Evolutionary conservation across 805 yeast genomes (phyloP).

Genomic region (Starmera quercuum): DNA sequence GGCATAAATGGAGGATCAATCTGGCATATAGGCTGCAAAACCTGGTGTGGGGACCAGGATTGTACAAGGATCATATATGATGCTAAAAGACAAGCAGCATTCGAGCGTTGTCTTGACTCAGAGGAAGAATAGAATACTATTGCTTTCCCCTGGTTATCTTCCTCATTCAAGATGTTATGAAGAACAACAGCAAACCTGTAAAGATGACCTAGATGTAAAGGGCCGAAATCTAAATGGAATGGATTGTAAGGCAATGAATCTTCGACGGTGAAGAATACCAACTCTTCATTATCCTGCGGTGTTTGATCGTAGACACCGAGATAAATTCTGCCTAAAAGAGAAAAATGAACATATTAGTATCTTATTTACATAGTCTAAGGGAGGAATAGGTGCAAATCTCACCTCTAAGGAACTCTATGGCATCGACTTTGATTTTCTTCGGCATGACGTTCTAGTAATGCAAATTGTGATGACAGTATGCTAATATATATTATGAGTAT

Average conservation of each 20-base stretch:
- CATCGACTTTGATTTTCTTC: conserved; percentile 1
- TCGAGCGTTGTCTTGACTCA: conserved; percentile 74
- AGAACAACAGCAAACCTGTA: conserved; percentile 92
- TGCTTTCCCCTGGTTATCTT: conserved; percentile 76
- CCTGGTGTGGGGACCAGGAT: conserved; percentile 98
- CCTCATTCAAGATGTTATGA: conserved; percentile 86
- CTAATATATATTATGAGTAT: no score
- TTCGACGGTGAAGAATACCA: conserved; percentile 86
- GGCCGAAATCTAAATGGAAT: conserved; percentile 97
- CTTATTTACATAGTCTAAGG: not conserved
- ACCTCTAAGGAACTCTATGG: conserved; percentile 2
- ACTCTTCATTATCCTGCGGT: conserved; percentile 69
- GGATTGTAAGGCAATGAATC: conserved; percentile 87
- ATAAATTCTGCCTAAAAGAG: conserved; percentile 61
- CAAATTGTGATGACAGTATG: no score
- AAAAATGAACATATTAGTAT: not conserved
- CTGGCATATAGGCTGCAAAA: conserved; percentile 88
- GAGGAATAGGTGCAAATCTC: not conserved
- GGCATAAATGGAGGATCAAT: conserved; percentile 90
- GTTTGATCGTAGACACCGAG: conserved; percentile 80
- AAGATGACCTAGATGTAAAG: conserved; percentile 85
- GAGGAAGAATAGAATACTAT: conserved; percentile 86
- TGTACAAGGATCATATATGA: conserved; percentile 94
- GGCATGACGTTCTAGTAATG: no score
- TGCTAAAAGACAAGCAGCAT: conserved; percentile 89